Conservation (phyloP, 2,329 filamentous ascomycete species). For the Ceratocystis cubensis region DNA sequence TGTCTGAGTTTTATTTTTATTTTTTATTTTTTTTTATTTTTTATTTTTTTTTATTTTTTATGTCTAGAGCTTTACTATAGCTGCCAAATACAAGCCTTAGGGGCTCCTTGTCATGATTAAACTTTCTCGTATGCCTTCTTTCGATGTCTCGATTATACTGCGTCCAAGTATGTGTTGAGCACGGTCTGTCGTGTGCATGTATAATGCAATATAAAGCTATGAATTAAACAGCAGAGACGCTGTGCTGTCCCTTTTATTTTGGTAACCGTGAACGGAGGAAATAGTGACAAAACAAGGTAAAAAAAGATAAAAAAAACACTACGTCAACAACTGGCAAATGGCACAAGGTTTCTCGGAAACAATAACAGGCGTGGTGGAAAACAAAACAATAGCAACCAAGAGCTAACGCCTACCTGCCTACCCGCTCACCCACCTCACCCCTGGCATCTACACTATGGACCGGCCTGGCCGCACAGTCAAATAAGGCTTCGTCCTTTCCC, state of each 20-base stretch:
- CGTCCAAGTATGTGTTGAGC: too few relatives aligned
- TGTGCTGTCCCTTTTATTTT: slow-evolving; percentile 17
- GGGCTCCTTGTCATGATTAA: background rate
- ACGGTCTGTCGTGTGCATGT: background rate
- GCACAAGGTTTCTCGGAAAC: background rate
- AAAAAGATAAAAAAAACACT: slow-evolving; percentile 5
- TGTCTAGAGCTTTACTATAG: background rate
- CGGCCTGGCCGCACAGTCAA: background rate
- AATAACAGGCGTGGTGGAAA: slow-evolving; percentile 7
- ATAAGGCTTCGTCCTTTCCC: background rate
- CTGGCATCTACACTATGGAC: background rate
- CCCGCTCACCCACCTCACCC: background rate
- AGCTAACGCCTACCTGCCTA: background rate
- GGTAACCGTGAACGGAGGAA: slow-evolving; percentile 12
- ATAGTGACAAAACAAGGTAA: slow-evolving; percentile 8
- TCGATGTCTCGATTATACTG: too few relatives aligned
- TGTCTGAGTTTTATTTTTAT: background rate
- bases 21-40: background rate
- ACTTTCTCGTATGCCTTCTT: too few relatives aligned
- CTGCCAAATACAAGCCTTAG: background rate
- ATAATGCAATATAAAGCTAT: background rate
- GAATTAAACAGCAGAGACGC: slow-evolving; percentile 14
- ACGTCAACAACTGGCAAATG: slow-evolving; percentile 4
- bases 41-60: background rate
- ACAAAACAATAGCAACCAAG: background rate